Evolutionary conservation across 257 asterid species (phyloP).

Genomic region (Lycium barbarum): DNA sequence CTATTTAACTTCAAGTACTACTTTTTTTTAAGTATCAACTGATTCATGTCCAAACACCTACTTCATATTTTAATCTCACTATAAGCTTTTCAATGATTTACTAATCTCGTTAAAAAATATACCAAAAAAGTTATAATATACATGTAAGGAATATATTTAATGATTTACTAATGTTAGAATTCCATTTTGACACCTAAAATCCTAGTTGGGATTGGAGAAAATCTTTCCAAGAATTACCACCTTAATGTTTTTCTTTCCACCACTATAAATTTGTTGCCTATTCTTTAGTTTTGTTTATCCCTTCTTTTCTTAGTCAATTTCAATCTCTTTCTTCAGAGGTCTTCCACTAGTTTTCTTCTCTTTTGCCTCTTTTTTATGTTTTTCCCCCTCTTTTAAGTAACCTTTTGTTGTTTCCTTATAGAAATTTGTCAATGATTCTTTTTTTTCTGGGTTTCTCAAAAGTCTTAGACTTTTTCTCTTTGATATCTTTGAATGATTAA

Average conservation of each 20-base stretch:
- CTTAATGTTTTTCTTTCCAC: not conserved
- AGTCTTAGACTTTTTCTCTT: not conserved
- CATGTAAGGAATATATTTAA: not conserved
- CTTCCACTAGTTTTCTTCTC: not conserved
- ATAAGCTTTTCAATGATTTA: too few species aligned
- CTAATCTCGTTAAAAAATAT: not conserved
- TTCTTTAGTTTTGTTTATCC: not conserved
- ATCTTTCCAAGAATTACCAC: not conserved
- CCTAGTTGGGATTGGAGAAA: not conserved
- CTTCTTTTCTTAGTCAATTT: not conserved
- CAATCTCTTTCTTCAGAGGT: not conserved
- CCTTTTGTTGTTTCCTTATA: not conserved
- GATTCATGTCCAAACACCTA: not conserved
- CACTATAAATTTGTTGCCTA: not conserved
- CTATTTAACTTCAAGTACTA: not conserved
- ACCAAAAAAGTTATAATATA: not conserved
- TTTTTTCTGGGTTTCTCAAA: not conserved
- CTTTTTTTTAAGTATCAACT: not conserved
- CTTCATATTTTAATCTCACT: not conserved
- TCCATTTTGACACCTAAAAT: not conserved
- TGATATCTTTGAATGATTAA: not conserved
- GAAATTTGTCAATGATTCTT: not conserved
- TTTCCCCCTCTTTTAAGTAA: too few species aligned
- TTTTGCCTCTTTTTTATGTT: not conserved
- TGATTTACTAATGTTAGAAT: not conserved